phyloP scores from a whole-genome alignment of 169 alveolate species.

The Plasmodium sp. region DNA sequence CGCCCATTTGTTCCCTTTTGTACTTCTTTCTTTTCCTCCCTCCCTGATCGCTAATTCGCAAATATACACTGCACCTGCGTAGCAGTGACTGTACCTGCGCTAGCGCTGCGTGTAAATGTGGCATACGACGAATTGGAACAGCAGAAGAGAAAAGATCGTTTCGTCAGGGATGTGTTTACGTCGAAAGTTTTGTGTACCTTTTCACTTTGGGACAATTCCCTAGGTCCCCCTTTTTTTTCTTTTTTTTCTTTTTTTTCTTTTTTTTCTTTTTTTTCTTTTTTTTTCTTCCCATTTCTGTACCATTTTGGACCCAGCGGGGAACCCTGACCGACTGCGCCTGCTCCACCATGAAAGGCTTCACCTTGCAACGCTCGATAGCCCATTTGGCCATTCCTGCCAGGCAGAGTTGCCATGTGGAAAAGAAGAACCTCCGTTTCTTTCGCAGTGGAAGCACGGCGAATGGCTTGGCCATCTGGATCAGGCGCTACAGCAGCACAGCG shows the following conservation, averaged over 20 bases:
- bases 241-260: not conserved
- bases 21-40: not conserved
- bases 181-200: not conserved
- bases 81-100: not conserved
- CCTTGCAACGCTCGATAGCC: not conserved
- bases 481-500: not conserved
- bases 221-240: not conserved
- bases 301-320: not conserved
- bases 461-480: not conserved
- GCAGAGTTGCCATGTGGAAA: slow-evolving; percentile 6
- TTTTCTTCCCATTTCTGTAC: not conserved
- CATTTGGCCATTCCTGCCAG: not conserved
- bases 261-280: not conserved
- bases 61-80: not conserved
- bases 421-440: not conserved
- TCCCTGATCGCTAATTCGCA: not conserved
- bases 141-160: not conserved
- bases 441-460: not conserved
- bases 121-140: not conserved
- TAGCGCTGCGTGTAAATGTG: not conserved
- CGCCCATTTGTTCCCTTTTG: not conserved
- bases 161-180: not conserved
- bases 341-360: slow-evolving; percentile 10
- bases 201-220: not conserved
- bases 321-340: not conserved